A percentile compares a stretch with the other conserved stretches of the same genome.
phyloP scores from a whole-genome alignment of 2,329 filamentous ascomycete species.

The Botrytis elliptica region DNA sequence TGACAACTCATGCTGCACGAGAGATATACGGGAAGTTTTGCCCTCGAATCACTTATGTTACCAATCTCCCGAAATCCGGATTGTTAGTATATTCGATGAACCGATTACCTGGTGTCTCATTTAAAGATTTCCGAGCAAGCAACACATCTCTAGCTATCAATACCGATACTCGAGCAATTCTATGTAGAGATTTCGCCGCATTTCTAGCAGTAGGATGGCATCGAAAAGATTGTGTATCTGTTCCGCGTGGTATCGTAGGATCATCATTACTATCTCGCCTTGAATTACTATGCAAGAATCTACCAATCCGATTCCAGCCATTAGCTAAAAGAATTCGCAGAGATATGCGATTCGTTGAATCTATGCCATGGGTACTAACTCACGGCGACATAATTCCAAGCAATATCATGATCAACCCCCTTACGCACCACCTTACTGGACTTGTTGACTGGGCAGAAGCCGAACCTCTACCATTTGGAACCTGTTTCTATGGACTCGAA shows the following conservation, averaged over 20 bases:
- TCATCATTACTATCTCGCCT: constrained; percentile 44
- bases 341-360: constrained; percentile 41
- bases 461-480: constrained; percentile 59
- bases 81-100: constrained; percentile 45
- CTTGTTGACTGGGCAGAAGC: constrained; percentile 66
- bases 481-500: constrained; percentile 60
- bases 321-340: constrained; percentile 30
- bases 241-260: constrained; percentile 42
- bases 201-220: constrained; percentile 45
- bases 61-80: constrained; percentile 36
- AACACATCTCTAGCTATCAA: neutral
- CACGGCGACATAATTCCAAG: constrained; percentile 60
- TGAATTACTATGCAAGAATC: constrained; percentile 39
- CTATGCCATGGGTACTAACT: constrained; percentile 54
- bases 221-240: constrained; percentile 22
- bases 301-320: constrained; percentile 41
- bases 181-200: constrained; percentile 46
- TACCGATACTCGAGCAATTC: constrained; percentile 31
- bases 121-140: constrained; percentile 38
- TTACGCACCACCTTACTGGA: constrained; percentile 49
- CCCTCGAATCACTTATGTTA: constrained; percentile 44
- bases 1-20: constrained; percentile 42
- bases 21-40: constrained; percentile 45
- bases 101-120: constrained; percentile 43
- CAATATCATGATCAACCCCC: constrained; percentile 54